These are phyloP conservation scores for Phytopythium sindhum DNA, from an alignment of 352 stramenopile genomes.

Conservation along the genomic window DNA sequence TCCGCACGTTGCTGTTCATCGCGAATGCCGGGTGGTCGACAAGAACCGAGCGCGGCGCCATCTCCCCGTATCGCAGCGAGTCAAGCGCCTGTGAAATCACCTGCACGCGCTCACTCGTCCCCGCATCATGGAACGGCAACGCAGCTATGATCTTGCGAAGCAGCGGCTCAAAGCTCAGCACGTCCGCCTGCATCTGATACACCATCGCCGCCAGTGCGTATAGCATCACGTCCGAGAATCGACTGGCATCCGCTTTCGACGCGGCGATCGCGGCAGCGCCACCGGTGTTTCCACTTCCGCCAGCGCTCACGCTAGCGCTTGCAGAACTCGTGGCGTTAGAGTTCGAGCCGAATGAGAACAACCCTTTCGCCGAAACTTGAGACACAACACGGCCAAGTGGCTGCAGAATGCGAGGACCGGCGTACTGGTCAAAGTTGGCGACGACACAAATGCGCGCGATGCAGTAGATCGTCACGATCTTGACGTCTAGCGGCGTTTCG, in stretches of 20 bases:
- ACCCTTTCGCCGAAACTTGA: conserved; percentile 68
- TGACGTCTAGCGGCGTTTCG: conserved; percentile 77
- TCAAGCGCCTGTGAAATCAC: conserved; percentile 53
- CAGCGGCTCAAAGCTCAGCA: conserved; percentile 72
- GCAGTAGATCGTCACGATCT: conserved; percentile 71
- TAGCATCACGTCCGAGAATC: conserved; percentile 74
- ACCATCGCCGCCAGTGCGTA: conserved; percentile 68
- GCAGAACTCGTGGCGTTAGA: not conserved
- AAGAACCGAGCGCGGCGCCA: conserved; percentile 35
- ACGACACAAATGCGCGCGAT: conserved; percentile 62
- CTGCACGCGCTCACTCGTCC: conserved; percentile 25
- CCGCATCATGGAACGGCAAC: conserved; percentile 39
- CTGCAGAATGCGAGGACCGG: conserved; percentile 66
- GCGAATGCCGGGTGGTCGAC: conserved; percentile 51
- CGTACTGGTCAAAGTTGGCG: conserved; percentile 77
- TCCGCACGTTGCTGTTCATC: conserved; percentile 33
- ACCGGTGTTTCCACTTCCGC: conserved; percentile 31
- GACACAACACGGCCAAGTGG: conserved; percentile 67
- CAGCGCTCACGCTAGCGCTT: conserved; percentile 9
- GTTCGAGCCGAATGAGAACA: conserved; percentile 42
- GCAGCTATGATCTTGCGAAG: conserved; percentile 60
- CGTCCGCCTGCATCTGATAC: conserved; percentile 72
- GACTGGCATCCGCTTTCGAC: conserved; percentile 60
- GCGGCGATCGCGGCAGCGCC: conserved; percentile 39
- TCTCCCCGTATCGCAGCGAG: conserved; percentile 39